Conservation (phyloP, 2,329 filamentous ascomycete genomes). For the Monosporascus cannonballus region DNA sequence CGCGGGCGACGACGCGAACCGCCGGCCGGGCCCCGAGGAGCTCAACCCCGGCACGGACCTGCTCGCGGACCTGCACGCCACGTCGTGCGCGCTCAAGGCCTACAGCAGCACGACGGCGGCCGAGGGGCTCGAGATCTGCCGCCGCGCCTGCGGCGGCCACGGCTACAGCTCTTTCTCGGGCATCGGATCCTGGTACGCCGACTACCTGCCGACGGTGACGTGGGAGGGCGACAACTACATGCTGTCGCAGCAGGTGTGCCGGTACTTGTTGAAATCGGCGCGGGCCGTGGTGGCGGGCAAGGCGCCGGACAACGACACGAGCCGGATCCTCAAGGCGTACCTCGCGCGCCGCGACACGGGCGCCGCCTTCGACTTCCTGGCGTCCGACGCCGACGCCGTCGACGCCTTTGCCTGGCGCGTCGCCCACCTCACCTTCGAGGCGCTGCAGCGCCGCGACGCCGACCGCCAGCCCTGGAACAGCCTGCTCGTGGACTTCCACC, state of each 20-base stretch:
- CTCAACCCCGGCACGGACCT: conserved; percentile 59
- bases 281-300: conserved; percentile 62
- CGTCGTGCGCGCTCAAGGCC: conserved; percentile 70
- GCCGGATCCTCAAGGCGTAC: conserved; percentile 59
- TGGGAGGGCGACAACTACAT: conserved; percentile 82
- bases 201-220: conserved; percentile 64
- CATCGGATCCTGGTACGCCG: conserved; percentile 69
- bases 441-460: conserved; percentile 65
- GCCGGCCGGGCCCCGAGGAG: conserved; percentile 63
- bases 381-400: conserved; percentile 63
- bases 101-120: conserved; percentile 65
- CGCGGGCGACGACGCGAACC: conserved; percentile 34
- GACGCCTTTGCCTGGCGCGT: conserved; percentile 71
- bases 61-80: conserved; percentile 69
- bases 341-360: conserved; percentile 61
- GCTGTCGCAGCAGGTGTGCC: conserved; percentile 72
- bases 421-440: conserved; percentile 69
- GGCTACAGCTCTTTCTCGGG: conserved; percentile 71
- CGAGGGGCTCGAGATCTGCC: conserved; percentile 69
- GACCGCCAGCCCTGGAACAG: conserved; percentile 75
- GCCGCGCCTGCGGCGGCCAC: conserved; percentile 71
- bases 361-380: conserved; percentile 69
- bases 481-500: conserved; percentile 72
- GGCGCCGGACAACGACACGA: conserved; percentile 58
- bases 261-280: conserved; percentile 71